These are phyloP conservation scores for Trichoderma sp. DNA, from an alignment of 2,329 filamentous ascomycete species.

Conservation along the genomic window DNA sequence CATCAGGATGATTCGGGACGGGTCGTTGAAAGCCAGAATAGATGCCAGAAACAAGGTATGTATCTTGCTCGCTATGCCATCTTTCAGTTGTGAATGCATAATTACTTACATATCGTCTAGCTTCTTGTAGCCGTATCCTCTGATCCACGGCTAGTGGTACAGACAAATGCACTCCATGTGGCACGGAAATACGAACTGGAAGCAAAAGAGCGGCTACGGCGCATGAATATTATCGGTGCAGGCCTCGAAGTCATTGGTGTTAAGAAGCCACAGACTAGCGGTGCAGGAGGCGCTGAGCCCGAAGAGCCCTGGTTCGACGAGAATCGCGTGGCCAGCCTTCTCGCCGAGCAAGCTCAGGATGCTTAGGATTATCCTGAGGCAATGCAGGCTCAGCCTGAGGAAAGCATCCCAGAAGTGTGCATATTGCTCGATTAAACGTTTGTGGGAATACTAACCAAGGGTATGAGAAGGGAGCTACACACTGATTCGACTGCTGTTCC, in stretches of 20 bases:
- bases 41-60: conserved; percentile 76
- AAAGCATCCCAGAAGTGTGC: too few relatives aligned
- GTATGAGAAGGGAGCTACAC: not conserved
- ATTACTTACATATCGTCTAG: conserved; percentile 38
- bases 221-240: conserved; percentile 73
- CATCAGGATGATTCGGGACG: conserved; percentile 72
- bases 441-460: not conserved
- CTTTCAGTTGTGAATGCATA: not conserved
- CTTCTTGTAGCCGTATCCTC: conserved; percentile 71
- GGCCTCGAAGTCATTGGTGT: conserved; percentile 65
- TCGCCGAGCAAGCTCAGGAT: conserved; percentile 16
- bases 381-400: not conserved
- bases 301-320: conserved; percentile 43
- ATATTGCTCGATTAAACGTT: too few relatives aligned
- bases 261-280: conserved; percentile 29
- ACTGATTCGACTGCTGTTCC: not conserved
- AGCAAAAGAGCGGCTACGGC: conserved; percentile 73
- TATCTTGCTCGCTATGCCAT: not conserved
- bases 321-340: conserved; percentile 4
- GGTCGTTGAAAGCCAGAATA: conserved; percentile 74
- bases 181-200: conserved; percentile 73
- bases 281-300: conserved; percentile 26
- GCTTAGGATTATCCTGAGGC: not conserved
- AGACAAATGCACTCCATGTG: conserved; percentile 67
- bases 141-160: conserved; percentile 68